phyloP scores from a whole-genome alignment of 345 rosid genomes.

The Bruguiera parviflora region DNA sequence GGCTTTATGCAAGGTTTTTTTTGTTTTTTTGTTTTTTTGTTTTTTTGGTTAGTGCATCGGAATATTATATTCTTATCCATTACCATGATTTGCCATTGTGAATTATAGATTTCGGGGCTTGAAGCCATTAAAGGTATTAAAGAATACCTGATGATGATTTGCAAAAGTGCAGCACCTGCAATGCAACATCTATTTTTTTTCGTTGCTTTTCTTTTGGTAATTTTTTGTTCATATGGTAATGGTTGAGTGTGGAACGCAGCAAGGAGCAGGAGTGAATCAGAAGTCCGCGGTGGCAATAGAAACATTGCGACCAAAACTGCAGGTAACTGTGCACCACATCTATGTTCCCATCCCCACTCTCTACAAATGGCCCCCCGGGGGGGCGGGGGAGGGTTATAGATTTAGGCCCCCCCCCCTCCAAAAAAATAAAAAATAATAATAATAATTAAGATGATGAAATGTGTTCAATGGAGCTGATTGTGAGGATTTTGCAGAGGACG shows the following conservation, averaged over 20 bases:
- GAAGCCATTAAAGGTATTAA: no score
- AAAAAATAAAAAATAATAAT: not conserved
- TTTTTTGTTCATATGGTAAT: not conserved
- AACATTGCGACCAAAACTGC: constrained; percentile 61
- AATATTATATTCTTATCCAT: no score
- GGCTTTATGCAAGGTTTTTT: constrained; percentile 69
- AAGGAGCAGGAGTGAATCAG: constrained; percentile 53
- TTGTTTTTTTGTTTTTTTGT: not conserved
- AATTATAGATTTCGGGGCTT: no score
- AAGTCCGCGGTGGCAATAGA: constrained; percentile 52
- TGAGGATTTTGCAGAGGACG: constrained; percentile 46
- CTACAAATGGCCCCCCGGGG: no score
- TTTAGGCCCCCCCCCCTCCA: no score
- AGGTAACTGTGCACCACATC: constrained; percentile 36
- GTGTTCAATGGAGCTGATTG: not conserved
- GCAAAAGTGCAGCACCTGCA: no score
- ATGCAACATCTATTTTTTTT: no score
- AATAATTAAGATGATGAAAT: not conserved
- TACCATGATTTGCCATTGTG: no score
- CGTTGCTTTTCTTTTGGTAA: not conserved
- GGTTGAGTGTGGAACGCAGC: constrained; percentile 37
- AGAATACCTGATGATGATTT: no score
- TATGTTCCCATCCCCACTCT: no score
- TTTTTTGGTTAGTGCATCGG: no score
- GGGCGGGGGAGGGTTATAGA: no score